Conservation (phyloP, 2,329 filamentous ascomycete genomes). For the Epichloe gansuensis region DNA sequence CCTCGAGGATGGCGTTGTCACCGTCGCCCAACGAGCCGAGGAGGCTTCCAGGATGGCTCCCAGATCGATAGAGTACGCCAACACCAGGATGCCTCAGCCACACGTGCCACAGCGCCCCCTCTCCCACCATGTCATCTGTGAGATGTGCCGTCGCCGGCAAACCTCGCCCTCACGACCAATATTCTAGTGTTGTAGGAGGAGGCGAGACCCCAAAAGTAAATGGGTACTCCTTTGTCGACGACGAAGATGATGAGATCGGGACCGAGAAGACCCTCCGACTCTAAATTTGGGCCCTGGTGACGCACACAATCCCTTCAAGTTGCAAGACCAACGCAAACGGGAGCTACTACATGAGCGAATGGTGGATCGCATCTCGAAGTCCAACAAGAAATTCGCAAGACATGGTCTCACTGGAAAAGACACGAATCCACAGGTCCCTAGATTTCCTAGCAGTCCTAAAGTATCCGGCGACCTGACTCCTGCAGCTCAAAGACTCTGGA, state of each 20-base stretch:
- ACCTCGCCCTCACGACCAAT: slow-evolving; percentile 48
- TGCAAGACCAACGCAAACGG: slow-evolving; percentile 60
- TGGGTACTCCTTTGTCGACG: slow-evolving; percentile 89
- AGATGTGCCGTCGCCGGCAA: slow-evolving; percentile 72
- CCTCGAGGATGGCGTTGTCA: slow-evolving; percentile 46
- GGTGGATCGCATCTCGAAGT: slow-evolving; percentile 69
- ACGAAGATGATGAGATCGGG: slow-evolving; percentile 43
- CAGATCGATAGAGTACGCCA: slow-evolving; percentile 67
- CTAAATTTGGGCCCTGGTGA: slow-evolving; percentile 49
- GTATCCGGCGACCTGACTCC: slow-evolving; percentile 53
- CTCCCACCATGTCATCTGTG: slow-evolving; percentile 74
- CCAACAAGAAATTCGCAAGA: slow-evolving; percentile 51
- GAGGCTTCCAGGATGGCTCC: slow-evolving; percentile 60
- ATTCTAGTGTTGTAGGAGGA: slow-evolving; percentile 43
- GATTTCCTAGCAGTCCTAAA: slow-evolving; percentile 54
- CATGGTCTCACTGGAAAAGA: slow-evolving; percentile 48
- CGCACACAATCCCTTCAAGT: slow-evolving; percentile 66
- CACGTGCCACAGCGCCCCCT: slow-evolving; percentile 43
- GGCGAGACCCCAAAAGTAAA: slow-evolving; percentile 82
- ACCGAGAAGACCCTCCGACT: slow-evolving; percentile 18
- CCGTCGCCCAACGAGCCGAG: slow-evolving; percentile 56
- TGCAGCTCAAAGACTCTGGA: slow-evolving; percentile 58
- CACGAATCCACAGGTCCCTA: slow-evolving; percentile 51
- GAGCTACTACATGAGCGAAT: slow-evolving; percentile 78
- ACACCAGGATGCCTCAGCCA: slow-evolving; percentile 62